These are phyloP conservation scores for Thalassia testudinum DNA, from an alignment of 116 monocot species.

Conservation along the genomic window DNA sequence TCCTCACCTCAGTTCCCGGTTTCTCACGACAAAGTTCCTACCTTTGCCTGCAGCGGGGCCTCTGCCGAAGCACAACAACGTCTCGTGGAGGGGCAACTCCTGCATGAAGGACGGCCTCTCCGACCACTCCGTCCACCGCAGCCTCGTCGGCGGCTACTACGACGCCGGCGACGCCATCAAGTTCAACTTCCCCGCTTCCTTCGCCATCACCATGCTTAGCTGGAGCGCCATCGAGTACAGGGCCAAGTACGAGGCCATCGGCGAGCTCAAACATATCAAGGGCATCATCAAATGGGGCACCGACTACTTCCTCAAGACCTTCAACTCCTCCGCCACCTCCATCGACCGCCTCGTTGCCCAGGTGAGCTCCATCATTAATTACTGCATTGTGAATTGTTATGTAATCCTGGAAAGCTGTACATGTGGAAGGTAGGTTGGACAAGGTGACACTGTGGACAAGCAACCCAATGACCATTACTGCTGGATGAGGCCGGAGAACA, in stretches of 20 bases:
- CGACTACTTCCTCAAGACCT: conserved; percentile 85
- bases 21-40: neutral
- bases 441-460: conserved; percentile 23
- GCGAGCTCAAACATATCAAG: conserved; percentile 62
- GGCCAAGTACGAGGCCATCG: conserved; percentile 69
- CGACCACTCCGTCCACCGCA: conserved; percentile 31
- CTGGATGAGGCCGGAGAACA: conserved; percentile 87
- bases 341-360: conserved; percentile 68
- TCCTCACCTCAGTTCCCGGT: neutral
- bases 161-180: conserved; percentile 92
- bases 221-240: conserved; percentile 98
- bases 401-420: no score
- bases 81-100: conserved; percentile 81
- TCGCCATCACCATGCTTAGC: conserved; percentile 83
- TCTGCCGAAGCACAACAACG: conserved; percentile 75
- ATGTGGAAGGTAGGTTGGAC: conserved; percentile 5
- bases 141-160: conserved; percentile 76
- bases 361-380: conserved; percentile 15
- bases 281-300: conserved; percentile 88
- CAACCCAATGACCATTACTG: conserved; percentile 84
- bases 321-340: conserved; percentile 70
- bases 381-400: no score
- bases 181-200: conserved; percentile 84
- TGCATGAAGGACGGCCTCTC: conserved; percentile 85
- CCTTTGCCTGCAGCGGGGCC: conserved; percentile 35